Evolutionary conservation across 768 basidiomycete genomes (phyloP).

Genomic region (Boletellus emodensis): DNA sequence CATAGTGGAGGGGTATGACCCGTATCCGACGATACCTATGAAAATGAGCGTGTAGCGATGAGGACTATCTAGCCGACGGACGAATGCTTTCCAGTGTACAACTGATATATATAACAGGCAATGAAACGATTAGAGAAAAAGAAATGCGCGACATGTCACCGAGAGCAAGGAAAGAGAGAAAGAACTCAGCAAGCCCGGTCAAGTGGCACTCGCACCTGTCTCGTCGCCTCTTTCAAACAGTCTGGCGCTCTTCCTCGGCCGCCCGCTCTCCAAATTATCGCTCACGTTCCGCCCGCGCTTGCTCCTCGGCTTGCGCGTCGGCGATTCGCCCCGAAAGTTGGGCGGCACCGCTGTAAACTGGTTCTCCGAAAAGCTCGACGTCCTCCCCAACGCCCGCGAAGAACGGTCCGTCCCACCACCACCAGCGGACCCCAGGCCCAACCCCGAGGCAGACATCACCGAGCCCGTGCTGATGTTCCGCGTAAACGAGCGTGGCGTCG

Average conservation of each 20-base stretch:
- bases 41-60: slow-evolving; percentile 81
- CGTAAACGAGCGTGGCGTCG: slow-evolving; percentile 31
- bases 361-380: slow-evolving; percentile 36
- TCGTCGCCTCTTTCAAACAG: background rate
- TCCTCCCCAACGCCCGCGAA: slow-evolving; percentile 23
- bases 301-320: slow-evolving; percentile 27
- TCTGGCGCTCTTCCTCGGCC: slow-evolving; percentile 23
- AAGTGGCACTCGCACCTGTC: no score
- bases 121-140: no score
- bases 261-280: slow-evolving; percentile 10
- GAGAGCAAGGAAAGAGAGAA: no score
- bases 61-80: background rate
- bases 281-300: slow-evolving; percentile 23
- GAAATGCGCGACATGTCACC: no score
- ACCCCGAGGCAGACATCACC: background rate
- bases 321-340: slow-evolving; percentile 30
- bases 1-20: slow-evolving; percentile 81
- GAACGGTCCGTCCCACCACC: background rate
- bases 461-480: slow-evolving; percentile 17
- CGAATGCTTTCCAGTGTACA: no score
- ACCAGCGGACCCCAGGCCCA: background rate
- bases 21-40: slow-evolving; percentile 83
- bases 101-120: no score
- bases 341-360: slow-evolving; percentile 45
- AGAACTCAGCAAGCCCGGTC: no score